Conservation (phyloP, 169 alveolate genomes). For the Plasmodium coatneyi region DNA sequence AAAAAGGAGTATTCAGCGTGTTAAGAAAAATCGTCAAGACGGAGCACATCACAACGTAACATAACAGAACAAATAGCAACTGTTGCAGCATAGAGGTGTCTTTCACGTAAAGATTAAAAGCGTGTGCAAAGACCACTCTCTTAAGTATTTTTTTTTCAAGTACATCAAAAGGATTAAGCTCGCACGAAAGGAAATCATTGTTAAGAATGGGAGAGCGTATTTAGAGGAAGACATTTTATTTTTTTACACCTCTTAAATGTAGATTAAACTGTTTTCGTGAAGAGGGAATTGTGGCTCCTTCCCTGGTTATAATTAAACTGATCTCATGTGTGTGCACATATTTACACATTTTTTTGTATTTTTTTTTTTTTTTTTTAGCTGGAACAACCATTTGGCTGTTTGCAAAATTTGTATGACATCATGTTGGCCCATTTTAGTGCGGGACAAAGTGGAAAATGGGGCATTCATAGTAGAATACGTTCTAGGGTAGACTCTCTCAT, state of each 20-base stretch:
- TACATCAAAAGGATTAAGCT: neutral
- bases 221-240: neutral
- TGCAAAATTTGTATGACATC: neutral
- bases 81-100: neutral
- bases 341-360: neutral
- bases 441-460: neutral
- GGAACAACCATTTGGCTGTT: neutral
- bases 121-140: neutral
- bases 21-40: neutral
- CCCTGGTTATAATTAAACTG: neutral
- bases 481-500: neutral
- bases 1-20: neutral
- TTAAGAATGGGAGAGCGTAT: neutral
- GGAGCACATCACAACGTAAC: neutral
- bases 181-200: neutral
- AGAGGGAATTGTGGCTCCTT: neutral
- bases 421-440: neutral
- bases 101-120: neutral
- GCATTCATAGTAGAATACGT: neutral
- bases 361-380: constrained; percentile 7
- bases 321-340: neutral
- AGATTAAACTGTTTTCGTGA: neutral
- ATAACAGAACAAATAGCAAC: neutral
- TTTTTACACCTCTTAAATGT: neutral
- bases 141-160: neutral